Evolutionary conservation across 2,329 filamentous ascomycete species (phyloP), one percentile per base, ranked within the genome.

Genomic region (Epichloe gansuensis): DNA sequence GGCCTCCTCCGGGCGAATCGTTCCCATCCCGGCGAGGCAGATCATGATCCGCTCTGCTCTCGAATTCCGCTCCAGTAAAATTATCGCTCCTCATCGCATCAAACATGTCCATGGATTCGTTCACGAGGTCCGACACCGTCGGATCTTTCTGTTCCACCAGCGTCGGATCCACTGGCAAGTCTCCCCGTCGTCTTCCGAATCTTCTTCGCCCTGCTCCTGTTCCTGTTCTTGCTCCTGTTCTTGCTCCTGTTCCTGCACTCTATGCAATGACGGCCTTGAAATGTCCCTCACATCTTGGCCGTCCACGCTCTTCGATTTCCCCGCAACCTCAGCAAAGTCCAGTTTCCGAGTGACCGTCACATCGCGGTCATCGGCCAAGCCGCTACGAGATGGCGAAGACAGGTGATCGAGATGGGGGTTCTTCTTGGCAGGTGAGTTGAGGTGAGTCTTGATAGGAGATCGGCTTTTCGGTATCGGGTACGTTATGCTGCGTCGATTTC

Each of bases 401-500:
- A 71, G 69, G 45, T 74, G 77, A 34, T 73, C 76, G 51, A 83
- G 66, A 47, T 76, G 76, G 4, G 78, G 80, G 59, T 81, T 81
- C 52, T 77, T 75, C 56, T 80, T 75, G 28, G 84, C 81, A 0
- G 84, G 84, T 2, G 77, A 80, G 12, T 73, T 69, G 28, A 81
- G 72, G 37, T 75, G 69, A 3, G 83, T 83, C 66, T 85, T 86
- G 52, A 78, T 73, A 1, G 85, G 85, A 2, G 83, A 86, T 53
- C 72, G 67, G 46, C 70, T 70, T 50, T 71, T 72, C 42, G 75
- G 73, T 9, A 75, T 58, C 59, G 78, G 69, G 17, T 70, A 66
- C 46, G 73, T 75, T 67, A 64, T 69, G 69, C 60, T 74, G 67
- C 69, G 75, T 69, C 65, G 80, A 60, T 65, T 73, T 58, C 73